These are phyloP conservation scores for Suhomyces yuchorum DNA, from an alignment of 1,139 yeast genomes.

Conservation along the genomic window DNA sequence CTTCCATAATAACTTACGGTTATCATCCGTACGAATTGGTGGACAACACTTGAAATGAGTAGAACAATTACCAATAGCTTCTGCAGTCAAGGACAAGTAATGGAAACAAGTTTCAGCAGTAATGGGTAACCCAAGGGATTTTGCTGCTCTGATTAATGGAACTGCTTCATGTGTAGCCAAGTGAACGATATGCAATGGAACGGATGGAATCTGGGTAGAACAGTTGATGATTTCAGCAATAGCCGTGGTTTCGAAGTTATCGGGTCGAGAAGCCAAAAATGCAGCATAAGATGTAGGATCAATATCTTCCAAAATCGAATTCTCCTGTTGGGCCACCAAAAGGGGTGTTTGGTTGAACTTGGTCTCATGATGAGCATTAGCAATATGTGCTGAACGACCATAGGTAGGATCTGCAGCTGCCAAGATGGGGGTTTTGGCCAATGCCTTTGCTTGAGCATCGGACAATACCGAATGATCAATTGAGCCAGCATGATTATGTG, in stretches of 20 bases:
- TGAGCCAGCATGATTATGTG: conserved; percentile 44
- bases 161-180: conserved; percentile 82
- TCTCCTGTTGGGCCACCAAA: conserved; percentile 46
- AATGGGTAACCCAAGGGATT: conserved; percentile 55
- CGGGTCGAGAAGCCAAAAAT: conserved; percentile 85
- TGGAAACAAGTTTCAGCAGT: conserved; percentile 95
- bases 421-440: conserved; percentile 55
- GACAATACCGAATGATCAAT: conserved; percentile 43
- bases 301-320: conserved; percentile 44
- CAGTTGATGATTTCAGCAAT: conserved; percentile 69
- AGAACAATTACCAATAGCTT: conserved; percentile 68
- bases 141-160: conserved; percentile 70
- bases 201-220: conserved; percentile 59
- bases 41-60: conserved; percentile 95
- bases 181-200: conserved; percentile 85
- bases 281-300: conserved; percentile 74
- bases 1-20: conserved; percentile 73
- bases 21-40: conserved; percentile 77
- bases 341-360: conserved; percentile 40
- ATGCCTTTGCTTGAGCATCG: conserved; percentile 52
- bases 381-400: conserved; percentile 53
- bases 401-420: conserved; percentile 59
- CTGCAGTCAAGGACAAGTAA: conserved; percentile 76
- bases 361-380: conserved; percentile 28
- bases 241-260: conserved; percentile 82